These are phyloP conservation scores for Bidens hawaiensis DNA, from an alignment of 140 eudicot species.

Conservation along the genomic window DNA sequence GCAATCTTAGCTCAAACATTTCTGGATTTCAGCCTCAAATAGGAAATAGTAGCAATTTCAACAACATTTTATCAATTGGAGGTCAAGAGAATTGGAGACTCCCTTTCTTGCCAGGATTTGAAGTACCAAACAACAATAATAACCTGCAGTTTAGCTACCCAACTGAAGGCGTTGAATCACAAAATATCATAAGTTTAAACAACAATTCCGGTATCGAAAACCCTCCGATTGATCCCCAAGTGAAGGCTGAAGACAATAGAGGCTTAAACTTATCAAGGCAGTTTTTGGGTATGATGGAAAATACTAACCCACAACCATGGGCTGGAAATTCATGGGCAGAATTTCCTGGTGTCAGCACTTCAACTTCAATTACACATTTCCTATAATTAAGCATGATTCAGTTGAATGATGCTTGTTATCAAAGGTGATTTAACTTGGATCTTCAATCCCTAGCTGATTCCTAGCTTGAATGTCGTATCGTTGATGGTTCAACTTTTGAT, in stretches of 20 bases:
- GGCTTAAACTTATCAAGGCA: constrained; percentile 40
- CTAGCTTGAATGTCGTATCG: background rate
- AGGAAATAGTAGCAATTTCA: constrained; percentile 28
- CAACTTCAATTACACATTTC: constrained; percentile 44
- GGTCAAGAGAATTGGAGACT: constrained; percentile 54
- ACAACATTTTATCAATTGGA: constrained; percentile 25
- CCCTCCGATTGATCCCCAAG: constrained; percentile 7
- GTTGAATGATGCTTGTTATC: constrained; percentile 17
- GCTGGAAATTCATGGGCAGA: constrained; percentile 48
- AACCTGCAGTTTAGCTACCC: constrained; percentile 37
- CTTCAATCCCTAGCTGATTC: constrained; percentile 5
- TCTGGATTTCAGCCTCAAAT: constrained; percentile 42
- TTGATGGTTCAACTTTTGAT: constrained; percentile 4
- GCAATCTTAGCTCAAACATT: constrained; percentile 31
- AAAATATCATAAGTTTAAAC: constrained; percentile 21
- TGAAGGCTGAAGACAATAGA: constrained; percentile 42
- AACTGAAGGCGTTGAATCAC: constrained; percentile 29
- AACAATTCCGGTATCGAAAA: constrained; percentile 17
- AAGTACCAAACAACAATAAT: constrained; percentile 26
- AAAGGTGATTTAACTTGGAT: constrained; percentile 18
- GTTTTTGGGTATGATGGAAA: constrained; percentile 35
- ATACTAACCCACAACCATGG: constrained; percentile 42
- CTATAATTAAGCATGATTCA: constrained; percentile 14
- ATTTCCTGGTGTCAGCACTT: constrained; percentile 37
- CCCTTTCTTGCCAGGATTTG: constrained; percentile 46